Base-by-base conservation (phyloP, 257 asterid species). In the Marsdenia floribunda region DNA sequence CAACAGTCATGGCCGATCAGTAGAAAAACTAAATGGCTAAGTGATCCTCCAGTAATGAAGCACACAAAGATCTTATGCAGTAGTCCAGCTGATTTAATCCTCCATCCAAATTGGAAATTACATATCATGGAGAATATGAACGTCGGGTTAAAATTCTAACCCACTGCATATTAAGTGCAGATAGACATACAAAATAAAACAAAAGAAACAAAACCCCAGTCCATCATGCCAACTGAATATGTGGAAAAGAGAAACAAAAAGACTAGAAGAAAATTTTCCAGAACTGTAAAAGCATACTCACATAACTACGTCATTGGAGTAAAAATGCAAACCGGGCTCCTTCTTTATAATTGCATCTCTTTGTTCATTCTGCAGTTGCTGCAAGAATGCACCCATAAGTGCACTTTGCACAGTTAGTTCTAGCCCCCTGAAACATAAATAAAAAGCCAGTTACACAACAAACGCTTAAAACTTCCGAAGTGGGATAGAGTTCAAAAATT, bases 231-330 rank as follows among this genome's bases (percentile, higher is more conserved):
- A 77, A 70, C 35, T 12, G 44, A 42, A 35, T 42, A 44, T n/a
- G 21, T 35, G 24, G 38, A 37, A 49, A 40, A 5, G 21, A 35
- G 10, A 38, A 63, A 38, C 15, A 35, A 3, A 50, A 18, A 67
- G 54, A 66, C 14, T 21, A 63, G 68, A 73, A 1, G 1, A 52
- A 4, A 59, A 37, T 22, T 50, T 73, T 38, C 66, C 71, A 64
- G 60, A 67, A 78, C 38, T 75, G 72, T 42, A 77, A 57, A 65
- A 78, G 54, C 46, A 65, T 66, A 83, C 99, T 88, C 90, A 95
- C 99, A 90, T 95, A 70, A 89, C 80, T 42, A 92, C 86, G 82
- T 95, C 99, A 81, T 82, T 89, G 74, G 96, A 95, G 86, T 95
- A 92, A 79, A 90, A 83, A 84, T 95, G 98, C 87, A 95, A 79